phyloP scores from a whole-genome alignment of 2,329 filamentous ascomycete species.

The Colletotrichum spaethianum region DNA sequence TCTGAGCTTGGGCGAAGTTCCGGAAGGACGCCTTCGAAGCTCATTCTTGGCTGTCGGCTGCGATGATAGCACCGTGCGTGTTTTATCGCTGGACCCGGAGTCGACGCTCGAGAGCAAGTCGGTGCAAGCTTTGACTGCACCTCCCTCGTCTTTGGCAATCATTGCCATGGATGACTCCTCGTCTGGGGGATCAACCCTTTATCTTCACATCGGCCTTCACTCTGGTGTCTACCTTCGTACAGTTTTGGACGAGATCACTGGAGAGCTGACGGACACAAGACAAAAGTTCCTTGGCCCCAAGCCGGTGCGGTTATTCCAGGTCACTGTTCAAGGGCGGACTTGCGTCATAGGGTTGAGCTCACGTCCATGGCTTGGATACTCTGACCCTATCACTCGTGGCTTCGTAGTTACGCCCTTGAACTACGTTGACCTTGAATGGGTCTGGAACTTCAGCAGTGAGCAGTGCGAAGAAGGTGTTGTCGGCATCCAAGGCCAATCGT shows the following conservation, averaged over 20 bases:
- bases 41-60: constrained; percentile 96
- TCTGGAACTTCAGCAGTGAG: constrained; percentile 96
- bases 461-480: constrained; percentile 96
- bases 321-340: constrained; percentile 87
- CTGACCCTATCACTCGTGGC: constrained; percentile 86
- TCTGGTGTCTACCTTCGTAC: constrained; percentile 97
- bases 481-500: constrained; percentile 89
- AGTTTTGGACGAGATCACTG: constrained; percentile 93
- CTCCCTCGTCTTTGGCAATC: constrained; percentile 89
- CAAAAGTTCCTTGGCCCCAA: constrained; percentile 96
- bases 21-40: constrained; percentile 89
- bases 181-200: constrained; percentile 88
- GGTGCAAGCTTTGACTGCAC: constrained; percentile 91
- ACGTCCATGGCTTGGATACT: constrained; percentile 95
- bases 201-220: constrained; percentile 94
- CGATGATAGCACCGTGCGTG: constrained; percentile 95
- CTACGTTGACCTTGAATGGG: constrained; percentile 91
- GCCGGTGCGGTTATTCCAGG: constrained; percentile 89
- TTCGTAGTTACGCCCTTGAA: constrained; percentile 95
- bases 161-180: constrained; percentile 97
- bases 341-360: constrained; percentile 93
- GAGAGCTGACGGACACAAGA: constrained; percentile 93
- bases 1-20: constrained; percentile 92
- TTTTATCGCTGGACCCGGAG: constrained; percentile 91
- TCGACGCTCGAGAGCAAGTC: constrained; percentile 94